Evolutionary conservation across 129 eudicot species (phyloP).

Genomic region (Heracleum sosnowskyi): DNA sequence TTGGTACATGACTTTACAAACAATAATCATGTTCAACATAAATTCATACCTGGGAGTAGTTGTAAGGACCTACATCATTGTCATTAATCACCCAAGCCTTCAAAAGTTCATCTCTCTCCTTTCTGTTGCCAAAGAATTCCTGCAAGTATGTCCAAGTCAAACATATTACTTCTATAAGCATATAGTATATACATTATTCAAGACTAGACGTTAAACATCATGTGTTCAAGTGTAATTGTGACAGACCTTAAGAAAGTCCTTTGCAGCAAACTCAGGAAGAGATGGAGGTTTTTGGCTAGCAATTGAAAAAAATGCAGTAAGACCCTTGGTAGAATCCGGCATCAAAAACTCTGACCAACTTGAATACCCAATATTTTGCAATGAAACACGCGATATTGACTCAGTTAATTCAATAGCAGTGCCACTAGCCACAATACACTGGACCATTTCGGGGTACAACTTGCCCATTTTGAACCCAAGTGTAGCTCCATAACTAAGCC

Average conservation of each 20-base stretch:
- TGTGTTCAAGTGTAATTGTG: no score
- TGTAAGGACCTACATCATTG: constrained; percentile 23
- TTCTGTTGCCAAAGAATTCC: constrained; percentile 44
- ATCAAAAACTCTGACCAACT: constrained; percentile 41
- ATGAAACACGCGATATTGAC: constrained; percentile 22
- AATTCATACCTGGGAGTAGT: constrained; percentile 39
- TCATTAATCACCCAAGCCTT: constrained; percentile 39
- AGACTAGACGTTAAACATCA: not conserved
- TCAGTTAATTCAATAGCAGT: constrained; percentile 34
- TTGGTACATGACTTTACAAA: not conserved
- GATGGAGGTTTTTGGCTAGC: constrained; percentile 35
- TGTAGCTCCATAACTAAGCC: constrained; percentile 63
- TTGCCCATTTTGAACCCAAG: constrained; percentile 58
- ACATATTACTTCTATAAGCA: not conserved
- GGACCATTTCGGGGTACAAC: constrained; percentile 46
- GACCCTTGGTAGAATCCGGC: constrained; percentile 31
- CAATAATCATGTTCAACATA: not conserved
- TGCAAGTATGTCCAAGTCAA: constrained; percentile 6
- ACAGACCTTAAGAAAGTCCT: constrained; percentile 35
- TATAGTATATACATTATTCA: not conserved
- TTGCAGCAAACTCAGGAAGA: constrained; percentile 38
- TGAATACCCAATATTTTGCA: constrained; percentile 21
- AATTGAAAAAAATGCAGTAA: constrained; percentile 21
- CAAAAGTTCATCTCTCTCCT: constrained; percentile 41
- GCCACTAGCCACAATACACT: constrained; percentile 32